Evolutionary conservation across 495 filamentous ascomycete genomes (phyloP).

Genomic region (Hypoxylon cercidicola): DNA sequence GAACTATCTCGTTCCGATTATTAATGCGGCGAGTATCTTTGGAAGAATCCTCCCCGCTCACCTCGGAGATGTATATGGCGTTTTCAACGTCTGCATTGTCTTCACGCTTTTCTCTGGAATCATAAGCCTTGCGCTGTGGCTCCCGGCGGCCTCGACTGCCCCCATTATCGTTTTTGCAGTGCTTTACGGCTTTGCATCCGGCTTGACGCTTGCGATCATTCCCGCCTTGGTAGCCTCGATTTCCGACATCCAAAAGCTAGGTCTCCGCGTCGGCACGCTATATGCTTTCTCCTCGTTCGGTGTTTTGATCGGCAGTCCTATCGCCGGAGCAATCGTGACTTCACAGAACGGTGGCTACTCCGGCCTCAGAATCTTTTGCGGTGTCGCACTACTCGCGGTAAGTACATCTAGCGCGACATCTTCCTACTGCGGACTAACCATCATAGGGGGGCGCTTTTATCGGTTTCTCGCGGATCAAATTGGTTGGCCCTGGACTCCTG

Average conservation of each 20-base stretch:
- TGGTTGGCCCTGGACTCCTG: conserved; percentile 22
- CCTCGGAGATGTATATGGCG: conserved; percentile 70
- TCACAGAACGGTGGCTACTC: conserved; percentile 18
- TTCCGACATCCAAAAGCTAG: conserved; percentile 26
- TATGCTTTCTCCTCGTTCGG: conserved; percentile 34
- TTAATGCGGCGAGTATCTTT: conserved; percentile 57
- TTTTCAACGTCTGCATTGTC: conserved; percentile 67
- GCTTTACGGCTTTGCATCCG: conserved; percentile 67
- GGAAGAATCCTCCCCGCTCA: conserved; percentile 69
- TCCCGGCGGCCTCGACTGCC: conserved; percentile 62
- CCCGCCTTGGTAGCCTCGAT: conserved; percentile 30
- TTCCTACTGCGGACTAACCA: not conserved
- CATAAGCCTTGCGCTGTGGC: conserved; percentile 69
- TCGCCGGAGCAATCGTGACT: conserved; percentile 32
- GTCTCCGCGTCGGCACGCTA: conserved; percentile 21
- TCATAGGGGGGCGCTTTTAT: conserved; percentile 23
- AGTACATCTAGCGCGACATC: not conserved
- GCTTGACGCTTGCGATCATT: conserved; percentile 21
- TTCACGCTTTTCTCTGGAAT: conserved; percentile 64
- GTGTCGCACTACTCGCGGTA: conserved; percentile 20
- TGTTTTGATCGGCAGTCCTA: conserved; percentile 22
- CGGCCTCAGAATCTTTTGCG: conserved; percentile 27
- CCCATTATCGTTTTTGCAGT: conserved; percentile 68
- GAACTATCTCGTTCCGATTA: conserved; percentile 68
- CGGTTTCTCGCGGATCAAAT: conserved; percentile 19